A percentile compares a stretch with the other conserved stretches of the same genome.
phyloP scores from a whole-genome alignment of 192 early-diverging fungal species.

The Coemansia sp. region DNA sequence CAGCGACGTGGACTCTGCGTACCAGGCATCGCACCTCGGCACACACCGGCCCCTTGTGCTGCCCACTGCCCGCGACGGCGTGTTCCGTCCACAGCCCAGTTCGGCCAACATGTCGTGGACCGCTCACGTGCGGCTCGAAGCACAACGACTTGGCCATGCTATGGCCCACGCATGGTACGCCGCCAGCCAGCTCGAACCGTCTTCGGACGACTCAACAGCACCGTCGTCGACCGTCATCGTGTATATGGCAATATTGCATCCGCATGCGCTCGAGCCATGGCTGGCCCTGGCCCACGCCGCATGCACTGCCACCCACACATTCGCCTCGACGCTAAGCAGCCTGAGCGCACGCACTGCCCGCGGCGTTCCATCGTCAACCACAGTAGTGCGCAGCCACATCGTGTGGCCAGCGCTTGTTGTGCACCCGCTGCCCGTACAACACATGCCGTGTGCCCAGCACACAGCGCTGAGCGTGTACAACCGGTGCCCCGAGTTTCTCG shows the following conservation, averaged over 20 bases:
- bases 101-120: slow-evolving; percentile 15
- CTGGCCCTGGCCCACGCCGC: slow-evolving; percentile 34
- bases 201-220: slow-evolving; percentile 8
- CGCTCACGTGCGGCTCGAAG: slow-evolving; percentile 29
- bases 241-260: slow-evolving; percentile 38
- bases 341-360: slow-evolving; percentile 28
- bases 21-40: slow-evolving; percentile 47
- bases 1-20: slow-evolving; percentile 41
- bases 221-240: slow-evolving; percentile 27
- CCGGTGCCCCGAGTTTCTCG: slow-evolving; percentile 18
- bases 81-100: neutral
- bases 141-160: slow-evolving; percentile 27
- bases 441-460: slow-evolving; percentile 14
- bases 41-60: slow-evolving; percentile 31
- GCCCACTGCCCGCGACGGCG: slow-evolving; percentile 18
- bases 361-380: slow-evolving; percentile 18
- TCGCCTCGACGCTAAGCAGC: slow-evolving; percentile 28
- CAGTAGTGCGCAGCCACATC: slow-evolving; percentile 7
- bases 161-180: slow-evolving; percentile 45
- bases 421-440: slow-evolving; percentile 38
- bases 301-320: slow-evolving; percentile 10
- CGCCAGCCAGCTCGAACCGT: slow-evolving; percentile 34
- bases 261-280: slow-evolving; percentile 26
- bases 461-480: slow-evolving; percentile 41
- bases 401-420: slow-evolving; percentile 36